Evolutionary conservation across 257 asterid genomes (phyloP).

Genomic region (Primulina huaijiensis): DNA sequence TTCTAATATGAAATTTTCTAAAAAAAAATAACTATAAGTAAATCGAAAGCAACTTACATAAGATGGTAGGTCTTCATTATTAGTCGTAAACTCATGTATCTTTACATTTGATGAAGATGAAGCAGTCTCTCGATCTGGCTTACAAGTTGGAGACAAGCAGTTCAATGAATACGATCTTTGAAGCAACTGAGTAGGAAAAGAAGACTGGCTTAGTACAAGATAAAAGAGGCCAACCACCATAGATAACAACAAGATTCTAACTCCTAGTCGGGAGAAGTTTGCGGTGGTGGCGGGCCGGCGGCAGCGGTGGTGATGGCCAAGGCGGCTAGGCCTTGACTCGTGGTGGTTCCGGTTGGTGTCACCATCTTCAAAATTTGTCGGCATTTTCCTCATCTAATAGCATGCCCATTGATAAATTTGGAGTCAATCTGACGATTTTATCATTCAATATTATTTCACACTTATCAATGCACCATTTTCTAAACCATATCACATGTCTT

Average conservation of each 20-base stretch:
- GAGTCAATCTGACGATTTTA: not conserved
- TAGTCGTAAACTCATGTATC: not conserved
- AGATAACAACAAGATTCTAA: not conserved
- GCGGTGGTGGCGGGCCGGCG: not conserved
- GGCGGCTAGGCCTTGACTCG: not conserved
- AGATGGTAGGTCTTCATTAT: not conserved
- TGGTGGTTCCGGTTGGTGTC: not conserved
- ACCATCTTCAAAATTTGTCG: not conserved
- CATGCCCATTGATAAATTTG: not conserved
- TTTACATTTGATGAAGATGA: not conserved
- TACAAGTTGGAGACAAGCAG: not conserved
- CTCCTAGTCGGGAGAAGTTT: not conserved
- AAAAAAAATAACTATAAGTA: not conserved
- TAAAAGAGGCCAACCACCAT: not conserved
- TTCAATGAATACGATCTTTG: not conserved
- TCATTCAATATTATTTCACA: not conserved
- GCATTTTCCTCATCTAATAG: not conserved
- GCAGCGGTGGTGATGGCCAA: not conserved
- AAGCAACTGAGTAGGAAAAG: not conserved
- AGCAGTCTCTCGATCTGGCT: not conserved
- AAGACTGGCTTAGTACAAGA: not conserved
- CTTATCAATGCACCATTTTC: not conserved
- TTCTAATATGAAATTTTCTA: too few species aligned
- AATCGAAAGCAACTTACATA: not conserved
- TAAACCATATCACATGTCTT: too few species aligned